phyloP scores from a whole-genome alignment of 352 stramenopile species.

The Poterioochromonas sp. region DNA sequence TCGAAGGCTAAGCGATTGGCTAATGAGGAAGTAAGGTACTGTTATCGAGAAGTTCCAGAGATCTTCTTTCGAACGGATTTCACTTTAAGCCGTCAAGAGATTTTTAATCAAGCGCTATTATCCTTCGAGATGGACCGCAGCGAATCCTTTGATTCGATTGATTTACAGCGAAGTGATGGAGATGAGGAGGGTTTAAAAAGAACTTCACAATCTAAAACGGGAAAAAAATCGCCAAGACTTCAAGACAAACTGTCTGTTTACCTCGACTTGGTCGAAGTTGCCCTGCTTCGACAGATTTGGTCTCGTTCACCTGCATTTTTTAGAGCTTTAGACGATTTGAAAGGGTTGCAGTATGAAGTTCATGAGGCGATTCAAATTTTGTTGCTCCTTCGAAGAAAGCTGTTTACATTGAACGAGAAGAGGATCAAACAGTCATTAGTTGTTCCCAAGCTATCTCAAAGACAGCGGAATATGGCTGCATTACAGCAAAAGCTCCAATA shows the following conservation, averaged over 20 bases:
- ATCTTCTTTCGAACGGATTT: conserved; percentile 20
- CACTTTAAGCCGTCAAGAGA: background rate
- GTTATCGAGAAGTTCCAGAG: conserved; percentile 9
- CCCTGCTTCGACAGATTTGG: conserved; percentile 23
- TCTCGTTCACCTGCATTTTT: conserved; percentile 27
- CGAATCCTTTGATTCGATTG: background rate
- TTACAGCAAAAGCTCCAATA: background rate
- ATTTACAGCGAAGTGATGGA: background rate
- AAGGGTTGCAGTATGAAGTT: conserved; percentile 5
- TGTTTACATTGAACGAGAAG: background rate
- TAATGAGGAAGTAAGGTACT: background rate
- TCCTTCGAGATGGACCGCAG: background rate
- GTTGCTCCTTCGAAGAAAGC: background rate
- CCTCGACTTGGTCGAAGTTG: conserved; percentile 19
- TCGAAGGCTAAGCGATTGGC: background rate
- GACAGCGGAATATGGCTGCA: background rate
- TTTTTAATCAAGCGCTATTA: background rate
- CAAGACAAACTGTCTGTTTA: background rate
- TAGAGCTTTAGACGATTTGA: conserved; percentile 9
- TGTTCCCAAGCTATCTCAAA: background rate
- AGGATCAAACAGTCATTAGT: background rate
- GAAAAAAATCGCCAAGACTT: background rate
- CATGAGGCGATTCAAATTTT: background rate
- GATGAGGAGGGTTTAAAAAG: too few relatives aligned
- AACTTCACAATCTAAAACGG: background rate